phyloP scores from a whole-genome alignment of 768 basidiomycete genomes.

The Cystofilobasidium macerans region DNA sequence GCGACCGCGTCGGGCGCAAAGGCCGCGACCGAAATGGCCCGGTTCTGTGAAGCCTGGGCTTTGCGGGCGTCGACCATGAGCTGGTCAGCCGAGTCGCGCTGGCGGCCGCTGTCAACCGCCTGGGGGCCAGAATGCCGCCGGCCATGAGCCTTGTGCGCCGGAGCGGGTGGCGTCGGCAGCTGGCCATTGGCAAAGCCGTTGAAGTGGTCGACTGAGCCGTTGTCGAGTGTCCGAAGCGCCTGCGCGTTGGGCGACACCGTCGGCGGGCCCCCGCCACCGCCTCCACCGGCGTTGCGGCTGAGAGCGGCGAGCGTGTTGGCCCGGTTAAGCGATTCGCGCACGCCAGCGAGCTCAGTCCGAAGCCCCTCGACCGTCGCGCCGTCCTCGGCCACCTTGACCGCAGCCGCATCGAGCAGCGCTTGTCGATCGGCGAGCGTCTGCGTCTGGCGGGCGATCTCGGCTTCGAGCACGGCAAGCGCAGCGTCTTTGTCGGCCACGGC shows the following conservation, averaged over 20 bases:
- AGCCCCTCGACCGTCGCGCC: conserved; percentile 73
- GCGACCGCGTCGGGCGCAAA: conserved; percentile 35
- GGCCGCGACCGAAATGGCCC: conserved; percentile 70
- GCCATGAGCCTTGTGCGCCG: not conserved
- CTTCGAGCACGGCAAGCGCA: conserved; percentile 65
- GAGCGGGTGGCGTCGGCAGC: not conserved
- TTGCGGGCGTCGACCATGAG: conserved; percentile 62
- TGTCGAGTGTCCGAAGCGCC: conserved; percentile 55
- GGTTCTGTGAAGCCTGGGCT: conserved; percentile 58
- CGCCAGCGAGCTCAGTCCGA: conserved; percentile 79
- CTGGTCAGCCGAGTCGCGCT: conserved; percentile 61
- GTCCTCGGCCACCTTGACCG: conserved; percentile 56
- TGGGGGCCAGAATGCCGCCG: conserved; percentile 32
- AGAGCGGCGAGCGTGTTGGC: conserved; percentile 84
- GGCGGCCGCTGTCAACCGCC: conserved; percentile 17
- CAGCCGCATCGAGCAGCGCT: conserved; percentile 51
- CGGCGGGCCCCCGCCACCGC: conserved; percentile 40
- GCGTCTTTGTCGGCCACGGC: conserved; percentile 74
- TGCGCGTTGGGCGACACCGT: conserved; percentile 54
- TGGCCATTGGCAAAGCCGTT: conserved; percentile 6
- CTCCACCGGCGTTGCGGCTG: conserved; percentile 54
- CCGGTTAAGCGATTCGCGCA: conserved; percentile 91
- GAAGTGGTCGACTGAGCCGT: conserved; percentile 32
- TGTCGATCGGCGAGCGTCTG: conserved; percentile 66
- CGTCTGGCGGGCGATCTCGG: conserved; percentile 62